Conservation (phyloP, 768 basidiomycete species). For the Solioccasus polychromus region DNA sequence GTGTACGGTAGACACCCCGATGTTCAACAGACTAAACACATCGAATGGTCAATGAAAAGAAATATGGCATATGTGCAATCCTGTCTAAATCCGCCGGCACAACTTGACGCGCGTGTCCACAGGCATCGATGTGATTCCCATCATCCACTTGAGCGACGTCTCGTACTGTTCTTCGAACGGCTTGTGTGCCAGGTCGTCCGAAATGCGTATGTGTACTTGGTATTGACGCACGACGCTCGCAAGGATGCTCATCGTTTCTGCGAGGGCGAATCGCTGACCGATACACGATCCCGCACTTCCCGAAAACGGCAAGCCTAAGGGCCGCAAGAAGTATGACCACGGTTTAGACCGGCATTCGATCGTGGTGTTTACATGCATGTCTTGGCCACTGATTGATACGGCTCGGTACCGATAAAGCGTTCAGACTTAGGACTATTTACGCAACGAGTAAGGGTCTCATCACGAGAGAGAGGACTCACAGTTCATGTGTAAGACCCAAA, state of each 20-base stretch:
- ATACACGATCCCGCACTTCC: conserved; percentile 45
- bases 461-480: conserved; percentile 40
- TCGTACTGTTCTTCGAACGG: conserved; percentile 34
- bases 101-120: conserved; percentile 25
- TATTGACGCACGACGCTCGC: conserved; percentile 43
- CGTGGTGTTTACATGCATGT: conserved; percentile 48
- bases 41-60: too few relatives aligned
- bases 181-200: conserved; percentile 31
- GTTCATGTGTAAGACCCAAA: conserved; percentile 43
- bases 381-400: conserved; percentile 53
- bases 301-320: conserved; percentile 44
- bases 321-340: not conserved
- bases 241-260: conserved; percentile 41
- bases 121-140: conserved; percentile 36
- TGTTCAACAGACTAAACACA: too few relatives aligned
- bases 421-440: conserved; percentile 41
- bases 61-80: too few relatives aligned
- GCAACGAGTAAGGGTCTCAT: not conserved
- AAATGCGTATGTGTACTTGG: conserved; percentile 39
- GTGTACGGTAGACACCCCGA: too few relatives aligned
- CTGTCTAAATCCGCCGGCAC: conserved; percentile 13
- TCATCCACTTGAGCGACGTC: conserved; percentile 35
- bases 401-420: conserved; percentile 47
- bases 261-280: conserved; percentile 46
- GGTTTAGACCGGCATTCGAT: not conserved